These are phyloP conservation scores for Bipolaris gigantea DNA, from an alignment of 2,329 filamentous ascomycete species.

Conservation along the genomic window DNA sequence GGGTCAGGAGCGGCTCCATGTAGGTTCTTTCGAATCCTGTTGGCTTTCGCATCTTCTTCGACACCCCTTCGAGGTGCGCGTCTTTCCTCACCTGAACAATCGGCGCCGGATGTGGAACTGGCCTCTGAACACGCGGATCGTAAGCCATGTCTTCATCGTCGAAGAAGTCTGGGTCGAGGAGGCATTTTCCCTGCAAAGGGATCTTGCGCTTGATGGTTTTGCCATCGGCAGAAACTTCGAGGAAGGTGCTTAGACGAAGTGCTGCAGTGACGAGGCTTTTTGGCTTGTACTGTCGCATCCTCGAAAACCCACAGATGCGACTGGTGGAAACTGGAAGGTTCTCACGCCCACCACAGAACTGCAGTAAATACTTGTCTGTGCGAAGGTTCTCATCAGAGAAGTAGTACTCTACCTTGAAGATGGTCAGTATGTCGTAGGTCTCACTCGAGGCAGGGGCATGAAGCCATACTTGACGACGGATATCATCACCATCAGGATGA, in stretches of 20 bases:
- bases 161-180: conserved; percentile 34
- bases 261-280: conserved; percentile 43
- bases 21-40: conserved; percentile 68
- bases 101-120: conserved; percentile 26
- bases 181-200: conserved; percentile 41
- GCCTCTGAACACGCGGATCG: conserved; percentile 29
- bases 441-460: neutral
- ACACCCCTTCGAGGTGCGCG: conserved; percentile 36
- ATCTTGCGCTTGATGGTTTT: conserved; percentile 49
- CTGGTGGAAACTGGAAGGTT: conserved; percentile 50
- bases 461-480: conserved; percentile 35
- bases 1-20: conserved; percentile 77
- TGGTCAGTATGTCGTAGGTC: conserved; percentile 2
- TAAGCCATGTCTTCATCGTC: conserved; percentile 36
- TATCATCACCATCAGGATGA: conserved; percentile 32
- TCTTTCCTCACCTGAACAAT: conserved; percentile 35
- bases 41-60: conserved; percentile 48
- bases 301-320: conserved; percentile 49
- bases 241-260: conserved; percentile 47
- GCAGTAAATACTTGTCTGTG: conserved; percentile 48
- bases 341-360: conserved; percentile 45
- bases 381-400: conserved; percentile 54
- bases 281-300: conserved; percentile 52
- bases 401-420: conserved; percentile 52
- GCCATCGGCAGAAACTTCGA: conserved; percentile 48